Conservation (phyloP, 2,329 filamentous ascomycete species). For the Alternaria burnsii region DNA sequence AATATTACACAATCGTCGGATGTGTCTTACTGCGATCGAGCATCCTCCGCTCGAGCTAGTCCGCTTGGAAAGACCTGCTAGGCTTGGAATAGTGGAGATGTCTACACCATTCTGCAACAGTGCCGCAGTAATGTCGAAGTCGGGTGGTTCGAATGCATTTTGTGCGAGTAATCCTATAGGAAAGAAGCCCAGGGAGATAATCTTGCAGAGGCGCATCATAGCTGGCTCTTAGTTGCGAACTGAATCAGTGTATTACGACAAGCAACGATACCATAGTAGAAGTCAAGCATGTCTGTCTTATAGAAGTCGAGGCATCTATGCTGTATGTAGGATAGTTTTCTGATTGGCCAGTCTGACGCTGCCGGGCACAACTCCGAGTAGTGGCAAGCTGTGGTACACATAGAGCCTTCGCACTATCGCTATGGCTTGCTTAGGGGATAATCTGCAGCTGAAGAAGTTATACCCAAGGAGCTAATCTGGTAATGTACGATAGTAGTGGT, state of each 20-base stretch:
- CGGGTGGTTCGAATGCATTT: slow-evolving; percentile 11
- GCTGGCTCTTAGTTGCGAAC: background rate
- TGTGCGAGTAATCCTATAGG: slow-evolving; percentile 1
- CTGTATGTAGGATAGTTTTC: background rate
- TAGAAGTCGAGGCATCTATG: background rate
- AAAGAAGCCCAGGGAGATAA: slow-evolving; percentile 1
- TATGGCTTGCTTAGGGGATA: background rate
- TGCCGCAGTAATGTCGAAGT: slow-evolving; percentile 21
- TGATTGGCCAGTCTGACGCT: background rate
- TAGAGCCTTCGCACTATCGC: background rate
- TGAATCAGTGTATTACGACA: background rate
- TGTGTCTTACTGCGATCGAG: slow-evolving; percentile 21
- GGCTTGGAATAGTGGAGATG: slow-evolving; percentile 10
- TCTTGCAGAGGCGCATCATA: background rate
- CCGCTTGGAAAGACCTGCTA: background rate
- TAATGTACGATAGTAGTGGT: background rate
- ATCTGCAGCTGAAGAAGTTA: background rate
- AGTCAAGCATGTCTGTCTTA: background rate
- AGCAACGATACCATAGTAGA: background rate
- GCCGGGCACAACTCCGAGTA: background rate
- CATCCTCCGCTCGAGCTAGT: slow-evolving; percentile 8
- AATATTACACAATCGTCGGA: background rate
- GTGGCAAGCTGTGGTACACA: background rate
- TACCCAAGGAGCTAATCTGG: background rate
- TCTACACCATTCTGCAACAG: slow-evolving; percentile 22